Base-by-base conservation (phyloP, 2,329 filamentous ascomycete genomes). In the Beauveria asiatica region DNA sequence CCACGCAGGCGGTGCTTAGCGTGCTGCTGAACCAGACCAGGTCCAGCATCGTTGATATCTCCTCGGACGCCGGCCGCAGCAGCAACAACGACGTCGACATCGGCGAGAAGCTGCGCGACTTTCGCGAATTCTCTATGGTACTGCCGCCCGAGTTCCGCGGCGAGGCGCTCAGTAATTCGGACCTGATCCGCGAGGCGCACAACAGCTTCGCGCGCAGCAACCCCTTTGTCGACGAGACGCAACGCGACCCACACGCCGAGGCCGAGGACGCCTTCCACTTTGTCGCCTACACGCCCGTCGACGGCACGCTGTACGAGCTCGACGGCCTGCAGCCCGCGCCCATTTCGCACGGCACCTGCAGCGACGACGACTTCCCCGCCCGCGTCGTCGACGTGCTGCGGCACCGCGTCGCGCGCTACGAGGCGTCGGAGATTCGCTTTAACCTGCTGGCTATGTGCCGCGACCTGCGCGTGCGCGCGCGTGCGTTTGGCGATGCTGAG, bases 251-350 rank as follows among this genome's bases (percentile, higher is more conserved):
- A 11, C 83, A 83, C 16, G 83, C 82, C 57, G 84, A 85, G 63
- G 81, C 90, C 59, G 92, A 96, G 68, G 94, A 97, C 70, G 90
- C 93, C 30, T 99, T 95, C 76, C 94, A 99, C 77, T 99, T 99
- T 74, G 92, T 99, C 68, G 94, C 92, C 37, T 99, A 99, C 76
- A 92, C 91, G 9, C 83, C 87, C 58, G 81, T 96, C 66, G 83
- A 88, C 70, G 88, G 87, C 65, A 85, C 78, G 5, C 81, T 99
- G 59, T 99, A 97, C 79, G 94, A 99, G 76, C 83, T 99, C 57
- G 94, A 99, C 74, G 94, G 94, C 19, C 80, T 99, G 64, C 93
- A 97, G 75, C 91, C 92, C 4, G 89, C 90, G 61, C 94, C 94
- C 59, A 97, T 99, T 67, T 86, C 84, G 54, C 94, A 99, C 75